Evolutionary conservation across 164 flowering plant species (phyloP).

Genomic region (Cinnamomum chago): DNA sequence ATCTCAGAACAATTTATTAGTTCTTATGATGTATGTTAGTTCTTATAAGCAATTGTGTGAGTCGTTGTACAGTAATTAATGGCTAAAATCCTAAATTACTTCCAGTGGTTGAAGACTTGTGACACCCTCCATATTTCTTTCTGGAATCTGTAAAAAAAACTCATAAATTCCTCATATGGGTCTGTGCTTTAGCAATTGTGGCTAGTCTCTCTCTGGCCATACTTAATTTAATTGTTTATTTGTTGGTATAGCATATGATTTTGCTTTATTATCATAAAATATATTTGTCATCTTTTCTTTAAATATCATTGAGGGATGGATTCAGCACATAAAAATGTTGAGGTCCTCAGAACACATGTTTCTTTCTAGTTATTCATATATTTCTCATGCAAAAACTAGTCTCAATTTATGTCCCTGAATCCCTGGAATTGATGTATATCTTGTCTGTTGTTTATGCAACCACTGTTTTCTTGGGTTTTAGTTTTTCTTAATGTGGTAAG

Average conservation of each 20-base stretch:
- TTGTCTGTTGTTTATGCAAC: not conserved
- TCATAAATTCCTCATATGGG: not conserved
- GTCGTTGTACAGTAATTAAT: not conserved
- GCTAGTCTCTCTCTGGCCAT: not conserved
- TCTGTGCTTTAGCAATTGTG: not conserved
- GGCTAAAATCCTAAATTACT: not conserved
- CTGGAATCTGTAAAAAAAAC: not conserved
- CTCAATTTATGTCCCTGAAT: not conserved
- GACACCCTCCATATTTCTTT: not conserved
- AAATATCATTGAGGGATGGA: not conserved
- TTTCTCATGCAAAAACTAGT: not conserved
- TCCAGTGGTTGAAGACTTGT: not conserved
- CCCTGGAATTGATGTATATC: not conserved
- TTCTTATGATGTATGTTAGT: too few species aligned
- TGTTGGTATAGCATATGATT: not conserved
- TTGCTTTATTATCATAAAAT: not conserved
- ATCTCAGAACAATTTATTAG: too few species aligned
- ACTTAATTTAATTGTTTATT: too few species aligned
- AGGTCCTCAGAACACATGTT: not conserved
- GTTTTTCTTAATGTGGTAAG: not conserved
- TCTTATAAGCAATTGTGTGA: too few species aligned
- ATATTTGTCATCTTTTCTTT: not conserved
- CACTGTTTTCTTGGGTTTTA: not conserved
- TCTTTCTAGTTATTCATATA: not conserved
- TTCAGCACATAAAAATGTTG: not conserved